A percentile compares a stretch with the other conserved stretches of the same genome.
These are phyloP conservation scores for Pelargonium fulgidum DNA, from an alignment of 441 rosid genomes.

Conservation along the genomic window DNA sequence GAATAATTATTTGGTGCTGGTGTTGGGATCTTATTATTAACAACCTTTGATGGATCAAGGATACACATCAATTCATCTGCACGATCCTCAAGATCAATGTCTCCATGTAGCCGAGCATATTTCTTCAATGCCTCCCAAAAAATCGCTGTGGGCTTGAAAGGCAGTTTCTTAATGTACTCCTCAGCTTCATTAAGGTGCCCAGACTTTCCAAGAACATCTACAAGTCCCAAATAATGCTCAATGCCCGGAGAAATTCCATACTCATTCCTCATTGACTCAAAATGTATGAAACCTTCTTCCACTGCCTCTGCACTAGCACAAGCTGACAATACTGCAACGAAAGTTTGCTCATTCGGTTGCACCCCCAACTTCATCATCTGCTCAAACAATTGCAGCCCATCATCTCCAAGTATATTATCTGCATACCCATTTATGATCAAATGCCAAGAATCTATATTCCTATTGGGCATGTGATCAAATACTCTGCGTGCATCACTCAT, in stretches of 20 bases:
- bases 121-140: constrained; percentile 63
- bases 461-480: constrained; percentile 72
- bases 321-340: constrained; percentile 54
- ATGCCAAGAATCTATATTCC: constrained; percentile 79
- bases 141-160: constrained; percentile 55
- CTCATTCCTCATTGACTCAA: constrained; percentile 59
- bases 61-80: constrained; percentile 54
- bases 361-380: constrained; percentile 54
- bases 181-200: constrained; percentile 65
- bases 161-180: constrained; percentile 50
- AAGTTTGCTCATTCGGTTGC: constrained; percentile 65
- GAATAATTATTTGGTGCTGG: constrained; percentile 48
- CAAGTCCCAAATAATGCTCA: constrained; percentile 58
- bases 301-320: constrained; percentile 70
- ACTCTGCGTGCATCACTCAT: constrained; percentile 78
- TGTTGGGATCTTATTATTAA: constrained; percentile 41
- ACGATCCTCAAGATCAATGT: constrained; percentile 67
- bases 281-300: constrained; percentile 79
- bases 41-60: constrained; percentile 29
- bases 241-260: constrained; percentile 45
- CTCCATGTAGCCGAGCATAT: constrained; percentile 62
- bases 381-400: constrained; percentile 73
- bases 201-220: constrained; percentile 73
- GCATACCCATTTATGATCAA: constrained; percentile 69
- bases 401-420: constrained; percentile 68